Evolutionary conservation across 2,329 filamentous ascomycete genomes (phyloP).

Genomic region (Xylariales sp.): DNA sequence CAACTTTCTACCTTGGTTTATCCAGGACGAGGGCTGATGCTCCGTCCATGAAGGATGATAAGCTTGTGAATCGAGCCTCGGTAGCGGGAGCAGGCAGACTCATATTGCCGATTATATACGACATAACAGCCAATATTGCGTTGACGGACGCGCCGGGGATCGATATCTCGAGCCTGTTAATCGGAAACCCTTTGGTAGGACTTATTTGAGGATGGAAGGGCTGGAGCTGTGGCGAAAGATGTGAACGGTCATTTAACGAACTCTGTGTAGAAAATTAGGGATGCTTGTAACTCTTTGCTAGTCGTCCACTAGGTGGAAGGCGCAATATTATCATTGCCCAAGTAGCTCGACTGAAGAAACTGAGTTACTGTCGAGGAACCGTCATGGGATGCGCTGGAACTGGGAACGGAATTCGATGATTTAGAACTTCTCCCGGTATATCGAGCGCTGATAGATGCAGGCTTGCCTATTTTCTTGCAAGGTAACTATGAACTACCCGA

Average conservation of each 20-base stretch:
- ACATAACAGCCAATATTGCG: slow-evolving; percentile 55
- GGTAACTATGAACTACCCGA: slow-evolving; percentile 73
- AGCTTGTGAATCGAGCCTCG: slow-evolving; percentile 1
- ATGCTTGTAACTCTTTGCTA: slow-evolving; percentile 75
- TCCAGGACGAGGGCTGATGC: neutral
- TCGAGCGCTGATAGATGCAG: slow-evolving; percentile 58
- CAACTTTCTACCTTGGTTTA: slow-evolving; percentile 4
- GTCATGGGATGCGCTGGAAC: slow-evolving; percentile 83
- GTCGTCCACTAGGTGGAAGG: slow-evolving; percentile 70
- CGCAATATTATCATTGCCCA: slow-evolving; percentile 57
- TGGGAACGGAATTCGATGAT: slow-evolving; percentile 76
- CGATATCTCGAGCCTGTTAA: slow-evolving; percentile 75
- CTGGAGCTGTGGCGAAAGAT: slow-evolving; percentile 55
- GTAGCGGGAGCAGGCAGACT: neutral
- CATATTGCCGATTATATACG: slow-evolving; percentile 2
- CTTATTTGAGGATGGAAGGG: slow-evolving; percentile 61
- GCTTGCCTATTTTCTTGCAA: slow-evolving; percentile 60
- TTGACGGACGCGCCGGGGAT: slow-evolving; percentile 88
- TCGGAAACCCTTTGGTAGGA: slow-evolving; percentile 94
- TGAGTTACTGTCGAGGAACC: slow-evolving; percentile 71
- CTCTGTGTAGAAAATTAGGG: slow-evolving; percentile 65
- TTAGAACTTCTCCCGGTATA: slow-evolving; percentile 66
- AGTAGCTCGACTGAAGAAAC: slow-evolving; percentile 54
- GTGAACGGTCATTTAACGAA: slow-evolving; percentile 75
- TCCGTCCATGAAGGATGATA: slow-evolving; percentile 4